A percentile compares a stretch with the other conserved stretches of the same genome.
These are phyloP conservation scores for Enterocytospora artemiae DNA, from an alignment of 371 early-diverging fungal genomes.

Conservation along the genomic window DNA sequence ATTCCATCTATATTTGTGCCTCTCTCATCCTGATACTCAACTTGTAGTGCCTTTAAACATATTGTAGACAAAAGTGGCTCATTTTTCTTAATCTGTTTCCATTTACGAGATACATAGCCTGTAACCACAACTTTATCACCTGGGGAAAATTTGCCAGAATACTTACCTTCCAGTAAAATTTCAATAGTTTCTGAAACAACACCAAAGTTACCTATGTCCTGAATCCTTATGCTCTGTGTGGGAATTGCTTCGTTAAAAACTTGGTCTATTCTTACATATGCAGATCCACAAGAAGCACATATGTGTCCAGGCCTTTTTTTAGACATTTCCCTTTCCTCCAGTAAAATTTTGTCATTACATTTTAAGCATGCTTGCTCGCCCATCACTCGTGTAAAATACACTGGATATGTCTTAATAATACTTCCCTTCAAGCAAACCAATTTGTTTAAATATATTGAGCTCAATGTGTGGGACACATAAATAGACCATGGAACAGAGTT, in stretches of 20 bases:
- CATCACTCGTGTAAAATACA: conserved; percentile 43
- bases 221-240: conserved; percentile 44
- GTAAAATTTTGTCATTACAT: conserved; percentile 31
- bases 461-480: conserved; percentile 16
- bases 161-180: conserved; percentile 40
- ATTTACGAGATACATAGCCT: conserved; percentile 42
- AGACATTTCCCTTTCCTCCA: background rate
- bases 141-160: conserved; percentile 44
- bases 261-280: conserved; percentile 13
- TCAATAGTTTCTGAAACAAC: conserved; percentile 46
- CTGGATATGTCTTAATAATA: conserved; percentile 40
- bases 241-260: conserved; percentile 34
- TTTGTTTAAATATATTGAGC: conserved; percentile 34
- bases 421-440: conserved; percentile 50
- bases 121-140: conserved; percentile 48
- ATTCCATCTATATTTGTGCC: conserved; percentile 1
- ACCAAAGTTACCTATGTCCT: conserved; percentile 45
- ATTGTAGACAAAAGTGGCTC: conserved; percentile 40
- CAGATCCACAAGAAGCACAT: conserved; percentile 45
- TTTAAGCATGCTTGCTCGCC: conserved; percentile 33
- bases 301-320: conserved; percentile 31
- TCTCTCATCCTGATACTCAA: conserved; percentile 29
- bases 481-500: conserved; percentile 39
- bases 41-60: conserved; percentile 30
- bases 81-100: conserved; percentile 33